These are phyloP conservation scores for Salix caprea DNA, from an alignment of 345 rosid species.

Conservation along the genomic window DNA sequence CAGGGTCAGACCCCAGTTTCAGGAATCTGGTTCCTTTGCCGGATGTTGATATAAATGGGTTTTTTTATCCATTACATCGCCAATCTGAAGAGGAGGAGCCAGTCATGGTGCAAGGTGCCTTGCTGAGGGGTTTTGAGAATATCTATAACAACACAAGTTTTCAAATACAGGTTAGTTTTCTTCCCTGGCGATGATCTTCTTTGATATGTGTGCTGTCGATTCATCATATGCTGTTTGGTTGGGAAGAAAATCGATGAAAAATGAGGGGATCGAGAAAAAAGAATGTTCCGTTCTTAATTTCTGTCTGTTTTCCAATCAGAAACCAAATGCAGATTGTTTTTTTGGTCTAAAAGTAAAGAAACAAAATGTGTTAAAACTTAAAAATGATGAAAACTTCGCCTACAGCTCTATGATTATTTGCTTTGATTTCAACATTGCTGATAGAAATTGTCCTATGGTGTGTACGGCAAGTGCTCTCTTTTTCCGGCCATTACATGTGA, in stretches of 20 bases:
- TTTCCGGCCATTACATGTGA: no score
- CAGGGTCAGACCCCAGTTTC: neutral
- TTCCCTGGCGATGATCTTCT: neutral
- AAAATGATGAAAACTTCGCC: neutral
- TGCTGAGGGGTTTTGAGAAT: constrained; percentile 37
- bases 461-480: no score
- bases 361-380: neutral
- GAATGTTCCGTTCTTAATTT: neutral
- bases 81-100: constrained; percentile 34
- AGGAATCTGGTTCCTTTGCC: constrained; percentile 21
- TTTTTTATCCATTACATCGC: constrained; percentile 35
- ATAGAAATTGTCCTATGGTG: neutral
- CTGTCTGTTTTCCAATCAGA: neutral
- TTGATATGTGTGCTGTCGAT: neutral
- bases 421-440: neutral
- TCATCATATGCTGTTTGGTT: neutral
- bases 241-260: neutral
- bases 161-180: constrained; percentile 41
- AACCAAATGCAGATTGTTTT: neutral
- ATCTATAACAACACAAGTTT: constrained; percentile 8
- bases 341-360: no score
- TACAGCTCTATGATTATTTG: no score
- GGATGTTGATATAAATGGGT: neutral
- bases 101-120: constrained; percentile 44
- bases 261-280: neutral